Evolutionary conservation across 371 early-diverging fungal species (phyloP).

Genomic region (Rhizomucor miehei): DNA sequence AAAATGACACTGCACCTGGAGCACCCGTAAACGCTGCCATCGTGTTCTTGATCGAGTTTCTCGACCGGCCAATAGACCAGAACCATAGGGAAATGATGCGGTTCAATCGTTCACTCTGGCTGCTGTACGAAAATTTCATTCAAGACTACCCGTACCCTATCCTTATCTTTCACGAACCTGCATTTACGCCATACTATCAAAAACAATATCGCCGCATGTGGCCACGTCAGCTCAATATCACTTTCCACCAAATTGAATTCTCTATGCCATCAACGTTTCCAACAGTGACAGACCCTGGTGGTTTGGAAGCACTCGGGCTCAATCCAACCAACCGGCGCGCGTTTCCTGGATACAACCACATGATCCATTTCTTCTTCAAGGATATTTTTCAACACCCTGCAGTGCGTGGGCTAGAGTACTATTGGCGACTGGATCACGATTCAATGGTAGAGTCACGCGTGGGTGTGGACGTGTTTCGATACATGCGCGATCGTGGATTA

Average conservation of each 20-base stretch:
- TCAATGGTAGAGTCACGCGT: slow-evolving; percentile 10
- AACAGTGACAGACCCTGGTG: not conserved
- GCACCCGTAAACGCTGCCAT: slow-evolving; percentile 16
- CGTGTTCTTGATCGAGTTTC: slow-evolving; percentile 15
- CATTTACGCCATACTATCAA: slow-evolving; percentile 11
- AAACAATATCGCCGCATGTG: slow-evolving; percentile 12
- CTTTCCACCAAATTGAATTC: slow-evolving; percentile 8
- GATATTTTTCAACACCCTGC: slow-evolving; percentile 12
- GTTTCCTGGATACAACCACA: slow-evolving; percentile 21
- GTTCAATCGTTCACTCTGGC: slow-evolving; percentile 15
- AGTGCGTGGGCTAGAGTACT: slow-evolving; percentile 14
- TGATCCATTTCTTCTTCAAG: slow-evolving; percentile 21
- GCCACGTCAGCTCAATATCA: slow-evolving; percentile 10
- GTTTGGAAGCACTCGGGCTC: slow-evolving; percentile 8
- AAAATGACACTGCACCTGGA: not conserved
- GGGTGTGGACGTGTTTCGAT: slow-evolving; percentile 15
- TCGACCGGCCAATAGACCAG: slow-evolving; percentile 16
- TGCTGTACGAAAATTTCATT: slow-evolving; percentile 14
- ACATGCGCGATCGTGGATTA: slow-evolving; percentile 12
- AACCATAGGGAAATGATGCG: slow-evolving; percentile 18
- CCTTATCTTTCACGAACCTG: slow-evolving; percentile 15
- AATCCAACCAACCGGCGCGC: slow-evolving; percentile 16
- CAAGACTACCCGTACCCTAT: slow-evolving; percentile 16
- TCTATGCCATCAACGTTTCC: slow-evolving; percentile 10
- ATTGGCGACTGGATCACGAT: slow-evolving; percentile 20